A percentile compares a stretch with the other conserved stretches of the same genome.
phyloP scores from a whole-genome alignment of 2,329 filamentous ascomycete genomes.

The Periconia sp. region DNA sequence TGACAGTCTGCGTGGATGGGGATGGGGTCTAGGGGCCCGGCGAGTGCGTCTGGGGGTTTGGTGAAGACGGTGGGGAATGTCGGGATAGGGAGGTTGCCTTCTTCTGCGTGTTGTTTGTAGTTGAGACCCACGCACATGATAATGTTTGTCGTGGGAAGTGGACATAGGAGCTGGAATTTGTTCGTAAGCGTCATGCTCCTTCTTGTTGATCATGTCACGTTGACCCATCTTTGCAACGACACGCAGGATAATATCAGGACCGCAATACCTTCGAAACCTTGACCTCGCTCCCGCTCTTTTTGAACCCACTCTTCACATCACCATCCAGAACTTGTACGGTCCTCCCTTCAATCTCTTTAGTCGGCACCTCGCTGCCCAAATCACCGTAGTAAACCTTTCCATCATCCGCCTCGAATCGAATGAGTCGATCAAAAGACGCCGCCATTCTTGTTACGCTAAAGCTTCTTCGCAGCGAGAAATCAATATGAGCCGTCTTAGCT shows the following conservation, averaged over 20 bases:
- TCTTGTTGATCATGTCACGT: background rate
- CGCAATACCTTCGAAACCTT: conserved; percentile 25
- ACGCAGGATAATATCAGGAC: background rate
- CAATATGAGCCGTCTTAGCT: no score
- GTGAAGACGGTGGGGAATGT: conserved; percentile 38
- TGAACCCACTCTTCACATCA: conserved; percentile 31
- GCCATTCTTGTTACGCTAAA: conserved; percentile 7
- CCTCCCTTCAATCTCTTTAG: conserved; percentile 32
- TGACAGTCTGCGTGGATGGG: conserved; percentile 35
- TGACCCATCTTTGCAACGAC: no score
- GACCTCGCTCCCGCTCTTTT: conserved; percentile 26
- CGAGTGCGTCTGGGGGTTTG: conserved; percentile 39
- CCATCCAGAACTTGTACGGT: conserved; percentile 33
- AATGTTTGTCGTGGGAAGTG: conserved; percentile 30
- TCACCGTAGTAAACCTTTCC: conserved; percentile 36
- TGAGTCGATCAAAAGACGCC: conserved; percentile 35
- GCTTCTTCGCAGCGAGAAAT: background rate
- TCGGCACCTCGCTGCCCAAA: conserved; percentile 31
- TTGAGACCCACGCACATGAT: conserved; percentile 40
- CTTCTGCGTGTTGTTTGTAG: conserved; percentile 37
- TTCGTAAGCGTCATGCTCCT: background rate
- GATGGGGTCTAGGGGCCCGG: conserved; percentile 33
- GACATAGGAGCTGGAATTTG: conserved; percentile 25
- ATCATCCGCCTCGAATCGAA: conserved; percentile 34
- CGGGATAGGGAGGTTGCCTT: conserved; percentile 35